These are phyloP conservation scores for Harringtonia aguacate DNA, from an alignment of 2,329 filamentous ascomycete species.

Conservation along the genomic window DNA sequence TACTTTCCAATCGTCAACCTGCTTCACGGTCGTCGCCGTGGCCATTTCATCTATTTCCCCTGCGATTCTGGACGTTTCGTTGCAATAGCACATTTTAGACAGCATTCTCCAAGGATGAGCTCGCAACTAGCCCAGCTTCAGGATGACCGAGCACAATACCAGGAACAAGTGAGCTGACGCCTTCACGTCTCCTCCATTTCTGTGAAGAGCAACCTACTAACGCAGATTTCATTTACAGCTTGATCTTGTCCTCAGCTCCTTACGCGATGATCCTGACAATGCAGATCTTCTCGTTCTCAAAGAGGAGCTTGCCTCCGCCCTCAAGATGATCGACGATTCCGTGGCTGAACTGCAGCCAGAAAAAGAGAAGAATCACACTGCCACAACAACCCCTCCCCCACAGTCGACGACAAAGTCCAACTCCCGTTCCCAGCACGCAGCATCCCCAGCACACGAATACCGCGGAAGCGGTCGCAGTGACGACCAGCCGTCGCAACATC, in stretches of 20 bases:
- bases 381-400: conserved; percentile 29
- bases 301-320: conserved; percentile 70
- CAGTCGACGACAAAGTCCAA: neutral
- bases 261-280: conserved; percentile 73
- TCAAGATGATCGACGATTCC: conserved; percentile 66
- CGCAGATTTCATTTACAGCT: conserved; percentile 37
- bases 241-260: conserved; percentile 63
- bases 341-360: conserved; percentile 67
- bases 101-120: conserved; percentile 24
- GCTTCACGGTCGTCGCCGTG: too few species aligned
- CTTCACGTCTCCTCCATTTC: neutral
- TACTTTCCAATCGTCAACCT: too few species aligned
- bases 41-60: too few species aligned
- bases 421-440: neutral
- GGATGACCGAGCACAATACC: conserved; percentile 41
- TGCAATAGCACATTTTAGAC: neutral
- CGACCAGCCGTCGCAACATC: conserved; percentile 32
- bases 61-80: too few species aligned
- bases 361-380: conserved; percentile 38
- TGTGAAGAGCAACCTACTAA: neutral
- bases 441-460: conserved; percentile 21
- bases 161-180: conserved; percentile 38
- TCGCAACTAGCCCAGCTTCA: conserved; percentile 26
- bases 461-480: conserved; percentile 58
- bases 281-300: conserved; percentile 66